Evolutionary conservation across 2,329 filamentous ascomycete species (phyloP), one percentile per base, ranked within the genome.

Genomic region (Neonectria faginata): DNA sequence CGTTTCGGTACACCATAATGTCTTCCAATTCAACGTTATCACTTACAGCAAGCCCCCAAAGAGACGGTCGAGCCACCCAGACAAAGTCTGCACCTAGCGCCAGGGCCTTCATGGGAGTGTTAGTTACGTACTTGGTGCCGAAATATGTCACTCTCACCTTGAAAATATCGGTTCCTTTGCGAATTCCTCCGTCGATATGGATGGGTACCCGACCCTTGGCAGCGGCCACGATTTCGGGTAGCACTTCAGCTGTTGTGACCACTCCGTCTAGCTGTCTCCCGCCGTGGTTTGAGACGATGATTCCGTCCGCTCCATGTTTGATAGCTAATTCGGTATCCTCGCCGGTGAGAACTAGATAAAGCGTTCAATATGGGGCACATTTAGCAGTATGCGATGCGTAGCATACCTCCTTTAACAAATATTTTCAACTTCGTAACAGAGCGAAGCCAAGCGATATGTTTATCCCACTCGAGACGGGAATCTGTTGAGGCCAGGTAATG

Each of bases 91-190:
- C 61, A 25, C 61, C 61, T 7, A 64, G 56, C 3, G 61, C 61
- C 2, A 64, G 31, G 14, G 61, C 61, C 61, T 64, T 20, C 5
- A n/a, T 10, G 12, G n/a, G 7, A 10, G 39, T 33, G 10, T 62
- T 25, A 62, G 54, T 7, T 0, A 20, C 7, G 22, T 29, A 18
- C 10, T 22, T 29, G 12, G 4, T 27, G 22, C 22, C 1, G 16
- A 12, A 31, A 11, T 1, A 7, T 8, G 3, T 18, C 5, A 4
- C 0, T 7, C 36, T 45, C 18, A 59, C 61, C 55, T 63, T 63
- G 56, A 64, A 64, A 18, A 64, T 59, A 8, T 64, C 61, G 9
- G 61, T 64, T 42, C 61, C 61, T 56, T 64, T 64, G 8, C 61
- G 55, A 3, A 64, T 59, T 3, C 61, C 61, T 31, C 61, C 61